Evolutionary conservation across 306 rosid genomes (phyloP), one percentile per base, ranked within the genome.

Genomic region (Pterocarpus santalinus): DNA sequence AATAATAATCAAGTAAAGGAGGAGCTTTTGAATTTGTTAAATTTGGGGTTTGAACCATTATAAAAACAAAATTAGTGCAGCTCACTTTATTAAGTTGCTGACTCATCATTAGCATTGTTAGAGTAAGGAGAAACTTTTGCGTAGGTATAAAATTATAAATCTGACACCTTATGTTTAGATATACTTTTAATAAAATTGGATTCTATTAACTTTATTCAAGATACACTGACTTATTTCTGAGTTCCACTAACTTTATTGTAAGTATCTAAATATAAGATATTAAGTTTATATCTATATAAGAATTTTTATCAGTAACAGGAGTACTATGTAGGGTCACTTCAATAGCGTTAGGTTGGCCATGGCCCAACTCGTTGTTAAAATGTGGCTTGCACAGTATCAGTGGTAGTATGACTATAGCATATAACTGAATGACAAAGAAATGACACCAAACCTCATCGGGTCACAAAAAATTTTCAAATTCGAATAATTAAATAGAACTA

Each of bases 361-460:
- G 86, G 81, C 75, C 86, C 85, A 77, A 7, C 33, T 73, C 57
- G 57, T 76, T 75, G 46, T 34, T 65, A 73, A 82, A 85, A 78
- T 85, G 75, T 61, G 69, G 80, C 55, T 72, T 28, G 70, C 32
- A 76, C 46, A 74, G 64, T 22, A 76, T 32, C 43, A 49, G 69
- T 34, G 63, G 76, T 79, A 82, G 28, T 68, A 83, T 75, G 87
- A 84, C 65, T 75, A 66, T 81, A 32, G 72, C 86, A 80, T 66
- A 66, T 62, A 86, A 80, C 85, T 83, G 75, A 86, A 87, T 85
- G 93, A 91, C 35, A 87, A 83, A 80, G 89, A 91, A 76, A 81
- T 82, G 77, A 56, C 87, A 88, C 89, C 97, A 79, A 79, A 88
- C 79, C 72, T 75, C 87, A 83, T 78, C 61, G 46, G 77, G 82